Conservation (phyloP, 768 basidiomycete species). For the Boletellus ananiceps region DNA sequence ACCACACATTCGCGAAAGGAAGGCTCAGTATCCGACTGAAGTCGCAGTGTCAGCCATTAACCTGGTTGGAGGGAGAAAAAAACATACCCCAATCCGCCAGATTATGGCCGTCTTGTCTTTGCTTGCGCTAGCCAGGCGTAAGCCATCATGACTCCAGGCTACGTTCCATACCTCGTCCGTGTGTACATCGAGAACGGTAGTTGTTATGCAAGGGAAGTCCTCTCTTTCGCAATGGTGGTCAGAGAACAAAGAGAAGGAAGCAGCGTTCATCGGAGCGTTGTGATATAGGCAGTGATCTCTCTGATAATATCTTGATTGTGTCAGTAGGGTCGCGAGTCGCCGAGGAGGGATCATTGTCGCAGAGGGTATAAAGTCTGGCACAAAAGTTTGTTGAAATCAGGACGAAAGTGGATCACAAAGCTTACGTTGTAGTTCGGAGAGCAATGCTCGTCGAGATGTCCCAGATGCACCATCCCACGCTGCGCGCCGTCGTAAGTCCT, state of each 20-base stretch:
- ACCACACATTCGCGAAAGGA: constrained; percentile 56
- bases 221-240: constrained; percentile 82
- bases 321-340: constrained; percentile 78
- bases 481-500: constrained; percentile 76
- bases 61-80: constrained; percentile 1
- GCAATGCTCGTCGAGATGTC: constrained; percentile 67
- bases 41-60: constrained; percentile 5
- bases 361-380: constrained; percentile 80
- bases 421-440: constrained; percentile 80
- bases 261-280: constrained; percentile 55
- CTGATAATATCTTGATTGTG: constrained; percentile 82
- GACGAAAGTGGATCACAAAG: constrained; percentile 1
- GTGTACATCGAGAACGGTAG: constrained; percentile 81
- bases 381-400: not conserved
- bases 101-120: constrained; percentile 86
- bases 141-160: constrained; percentile 91
- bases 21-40: constrained; percentile 44
- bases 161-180: constrained; percentile 94
- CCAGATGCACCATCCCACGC: constrained; percentile 89
- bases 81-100: constrained; percentile 78
- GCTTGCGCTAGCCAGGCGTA: constrained; percentile 79
- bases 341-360: constrained; percentile 90
- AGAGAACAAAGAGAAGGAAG: constrained; percentile 74
- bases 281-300: constrained; percentile 82
- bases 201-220: constrained; percentile 81